phyloP scores from a whole-genome alignment of 768 basidiomycete genomes.

The Collybiopsis confluens region DNA sequence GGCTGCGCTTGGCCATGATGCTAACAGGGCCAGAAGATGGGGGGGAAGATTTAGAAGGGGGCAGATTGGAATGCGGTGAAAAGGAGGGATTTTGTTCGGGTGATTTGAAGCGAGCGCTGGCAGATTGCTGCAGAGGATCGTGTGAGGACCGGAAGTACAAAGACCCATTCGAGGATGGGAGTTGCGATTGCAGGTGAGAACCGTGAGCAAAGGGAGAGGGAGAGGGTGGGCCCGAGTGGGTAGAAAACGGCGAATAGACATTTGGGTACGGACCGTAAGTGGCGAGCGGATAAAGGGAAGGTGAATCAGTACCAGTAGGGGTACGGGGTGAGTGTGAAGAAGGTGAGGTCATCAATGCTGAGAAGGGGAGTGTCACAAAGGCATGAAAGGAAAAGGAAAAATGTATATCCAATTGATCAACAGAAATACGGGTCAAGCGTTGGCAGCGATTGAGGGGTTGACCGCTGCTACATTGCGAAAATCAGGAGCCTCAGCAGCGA shows the following conservation, averaged over 20 bases:
- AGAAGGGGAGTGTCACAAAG: no score
- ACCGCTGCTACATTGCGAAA: no score
- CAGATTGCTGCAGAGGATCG: neutral
- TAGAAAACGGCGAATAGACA: slow-evolving; percentile 3
- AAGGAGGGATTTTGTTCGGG: neutral
- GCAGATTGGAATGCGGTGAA: neutral
- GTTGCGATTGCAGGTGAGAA: no score
- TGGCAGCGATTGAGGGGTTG: no score
- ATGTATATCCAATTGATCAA: no score
- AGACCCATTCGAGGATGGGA: no score
- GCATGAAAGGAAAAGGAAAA: no score
- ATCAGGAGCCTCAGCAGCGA: no score
- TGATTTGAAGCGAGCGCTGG: neutral
- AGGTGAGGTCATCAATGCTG: no score
- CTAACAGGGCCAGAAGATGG: neutral
- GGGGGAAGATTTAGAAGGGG: neutral
- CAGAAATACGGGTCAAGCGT: no score
- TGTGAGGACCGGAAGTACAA: neutral
- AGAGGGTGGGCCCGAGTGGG: neutral
- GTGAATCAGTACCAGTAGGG: no score
- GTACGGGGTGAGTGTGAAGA: no score
- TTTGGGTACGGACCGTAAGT: slow-evolving; percentile 1
- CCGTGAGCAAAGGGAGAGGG: neutral
- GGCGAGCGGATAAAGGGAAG: slow-evolving; percentile 4
- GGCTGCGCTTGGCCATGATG: slow-evolving; percentile 2